phyloP scores from a whole-genome alignment of 1,284 basidiomycete genomes.

The Sporisorium scitamineum region DNA sequence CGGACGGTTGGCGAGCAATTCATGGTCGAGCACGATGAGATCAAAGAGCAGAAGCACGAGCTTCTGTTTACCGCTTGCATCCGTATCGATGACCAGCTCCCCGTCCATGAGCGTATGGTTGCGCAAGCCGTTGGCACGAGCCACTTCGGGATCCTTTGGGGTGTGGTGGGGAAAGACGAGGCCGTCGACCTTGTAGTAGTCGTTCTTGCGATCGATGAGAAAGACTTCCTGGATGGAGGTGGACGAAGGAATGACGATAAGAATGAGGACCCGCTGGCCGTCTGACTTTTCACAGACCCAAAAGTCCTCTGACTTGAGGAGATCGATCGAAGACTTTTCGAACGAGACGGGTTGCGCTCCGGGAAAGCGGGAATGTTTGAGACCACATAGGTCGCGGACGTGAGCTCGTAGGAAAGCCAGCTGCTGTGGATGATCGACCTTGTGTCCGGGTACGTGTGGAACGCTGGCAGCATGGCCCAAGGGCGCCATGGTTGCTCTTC shows the following conservation, averaged over 20 bases:
- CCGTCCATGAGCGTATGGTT: conserved; percentile 89
- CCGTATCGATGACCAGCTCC: conserved; percentile 91
- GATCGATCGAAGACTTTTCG: conserved; percentile 46
- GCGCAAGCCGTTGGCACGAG: conserved; percentile 68
- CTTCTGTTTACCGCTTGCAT: conserved; percentile 72
- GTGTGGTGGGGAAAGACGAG: conserved; percentile 80
- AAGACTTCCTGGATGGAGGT: conserved; percentile 76
- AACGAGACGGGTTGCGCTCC: conserved; percentile 66
- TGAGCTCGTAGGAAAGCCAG: conserved; percentile 45
- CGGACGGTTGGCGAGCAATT: conserved; percentile 85
- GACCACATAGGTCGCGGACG: conserved; percentile 44
- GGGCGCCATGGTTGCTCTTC: conserved; percentile 39
- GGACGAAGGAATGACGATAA: conserved; percentile 76
- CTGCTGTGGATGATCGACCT: conserved; percentile 32
- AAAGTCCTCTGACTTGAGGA: conserved; percentile 72
- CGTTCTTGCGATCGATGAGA: conserved; percentile 89
- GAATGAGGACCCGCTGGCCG: conserved; percentile 88
- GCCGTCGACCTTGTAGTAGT: conserved; percentile 77
- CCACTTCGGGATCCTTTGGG: conserved; percentile 29
- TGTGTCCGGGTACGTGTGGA: conserved; percentile 44
- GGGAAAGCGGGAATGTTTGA: conserved; percentile 51
- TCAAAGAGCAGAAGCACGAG: conserved; percentile 91
- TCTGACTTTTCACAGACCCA: conserved; percentile 99
- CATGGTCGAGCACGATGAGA: conserved; percentile 85
- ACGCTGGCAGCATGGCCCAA: conserved; percentile 42